These are phyloP conservation scores for Colletotrichum sp. DNA, from an alignment of 2,329 filamentous ascomycete species.

Conservation along the genomic window DNA sequence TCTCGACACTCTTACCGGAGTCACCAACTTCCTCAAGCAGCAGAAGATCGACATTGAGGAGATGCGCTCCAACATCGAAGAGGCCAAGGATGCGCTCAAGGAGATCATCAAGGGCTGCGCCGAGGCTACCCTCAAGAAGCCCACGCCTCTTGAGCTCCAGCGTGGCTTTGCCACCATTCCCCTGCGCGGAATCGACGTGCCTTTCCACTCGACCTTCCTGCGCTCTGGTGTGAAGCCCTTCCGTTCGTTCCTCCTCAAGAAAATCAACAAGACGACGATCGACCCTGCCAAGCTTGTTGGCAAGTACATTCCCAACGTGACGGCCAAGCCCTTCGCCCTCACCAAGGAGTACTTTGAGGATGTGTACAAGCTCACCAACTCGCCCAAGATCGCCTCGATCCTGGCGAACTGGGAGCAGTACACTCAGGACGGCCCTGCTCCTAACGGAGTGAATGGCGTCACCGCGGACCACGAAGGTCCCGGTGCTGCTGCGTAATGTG, in stretches of 20 bases:
- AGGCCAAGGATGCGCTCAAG: conserved; percentile 87
- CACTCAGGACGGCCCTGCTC: conserved; percentile 51
- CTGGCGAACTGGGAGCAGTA: conserved; percentile 88
- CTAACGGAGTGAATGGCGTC: conserved; percentile 41
- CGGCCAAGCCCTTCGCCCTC: conserved; percentile 91
- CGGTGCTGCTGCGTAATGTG: conserved; percentile 43
- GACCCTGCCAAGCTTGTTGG: conserved; percentile 95
- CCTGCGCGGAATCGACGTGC: conserved; percentile 95
- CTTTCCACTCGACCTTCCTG: conserved; percentile 98
- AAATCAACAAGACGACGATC: conserved; percentile 99
- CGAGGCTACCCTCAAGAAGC: conserved; percentile 87
- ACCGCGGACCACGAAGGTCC: conserved; percentile 42
- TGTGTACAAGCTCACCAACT: conserved; percentile 93
- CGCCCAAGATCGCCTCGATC: conserved; percentile 76
- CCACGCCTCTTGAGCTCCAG: conserved; percentile 85
- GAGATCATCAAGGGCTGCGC: conserved; percentile 92
- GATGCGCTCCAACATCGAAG: conserved; percentile 87
- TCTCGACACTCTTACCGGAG: conserved; percentile 75
- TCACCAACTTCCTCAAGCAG: conserved; percentile 94
- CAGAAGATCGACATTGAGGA: conserved; percentile 98
- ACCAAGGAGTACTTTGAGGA: conserved; percentile 99
- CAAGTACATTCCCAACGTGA: conserved; percentile 99
- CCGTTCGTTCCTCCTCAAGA: conserved; percentile 97
- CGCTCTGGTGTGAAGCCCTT: conserved; percentile 99
- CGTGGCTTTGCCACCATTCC: conserved; percentile 97